Evolutionary conservation across 306 rosid genomes (phyloP), one percentile per base, ranked within the genome.

Genomic region (Acacia confusa): DNA sequence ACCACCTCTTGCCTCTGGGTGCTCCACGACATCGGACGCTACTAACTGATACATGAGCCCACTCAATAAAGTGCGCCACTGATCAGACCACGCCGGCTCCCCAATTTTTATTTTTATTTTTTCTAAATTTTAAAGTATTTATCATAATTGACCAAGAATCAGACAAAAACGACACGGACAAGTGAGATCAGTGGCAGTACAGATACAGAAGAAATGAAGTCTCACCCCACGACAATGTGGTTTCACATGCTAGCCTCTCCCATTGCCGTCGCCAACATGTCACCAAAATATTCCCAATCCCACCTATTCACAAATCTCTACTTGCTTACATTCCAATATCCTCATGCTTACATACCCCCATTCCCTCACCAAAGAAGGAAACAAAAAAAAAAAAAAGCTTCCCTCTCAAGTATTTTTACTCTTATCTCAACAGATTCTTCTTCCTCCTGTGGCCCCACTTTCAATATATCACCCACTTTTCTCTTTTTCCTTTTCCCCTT

Each of bases 21-120:
- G 24, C 70, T 72, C 76, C 69, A 77, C 45, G 47, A 71, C 60
- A 70, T 81, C 68, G 75, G 83, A 78, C 20, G 53, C 76, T 70
- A 38, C 71, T 44, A 70, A 41, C 76, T 22, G 20, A 22, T 22
- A 17, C 8, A 9, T 16, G 55, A 76, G 12, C 71, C 79, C 84
- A 40, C 78, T 24, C 15, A 55, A 43, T 11, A 43, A 2, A 55
- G 63, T 22, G 28, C 28, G 36, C 68, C 68, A 27, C 68, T 27
- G 19, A 13, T 61, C 22, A 50, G 52, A 47, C n/a, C 20, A 4
- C 4, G 19, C 38, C 68, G 7, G 20, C 68, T 27, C 38, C 38
- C 20, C 4, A 2, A 3, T 11, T 25, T 60, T 11, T 1, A 0
- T 25, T 60, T 60, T 10, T 3, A 1, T 3, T 1, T 19, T 20